These are phyloP conservation scores for Cercospora sesami DNA, from an alignment of 2,329 filamentous ascomycete species.

Conservation along the genomic window DNA sequence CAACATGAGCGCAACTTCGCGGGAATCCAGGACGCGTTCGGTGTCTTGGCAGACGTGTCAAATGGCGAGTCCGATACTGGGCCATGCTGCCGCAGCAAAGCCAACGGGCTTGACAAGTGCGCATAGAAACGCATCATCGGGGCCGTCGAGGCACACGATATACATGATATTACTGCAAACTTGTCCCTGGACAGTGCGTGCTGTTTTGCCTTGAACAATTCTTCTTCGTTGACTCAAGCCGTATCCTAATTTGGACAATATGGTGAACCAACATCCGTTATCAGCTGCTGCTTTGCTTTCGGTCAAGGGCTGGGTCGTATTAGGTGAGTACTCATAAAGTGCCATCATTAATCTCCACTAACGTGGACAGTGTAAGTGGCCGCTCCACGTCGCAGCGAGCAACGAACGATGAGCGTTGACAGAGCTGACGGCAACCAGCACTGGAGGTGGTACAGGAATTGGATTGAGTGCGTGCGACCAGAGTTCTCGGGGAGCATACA, in stretches of 20 bases:
- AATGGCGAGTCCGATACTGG: neutral
- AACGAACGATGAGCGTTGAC: neutral
- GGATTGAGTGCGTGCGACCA: neutral
- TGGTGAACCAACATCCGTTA: neutral
- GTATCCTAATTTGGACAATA: neutral
- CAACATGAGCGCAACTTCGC: neutral
- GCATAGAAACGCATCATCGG: neutral
- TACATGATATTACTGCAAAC: neutral
- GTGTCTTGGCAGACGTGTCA: neutral
- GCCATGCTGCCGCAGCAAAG: neutral
- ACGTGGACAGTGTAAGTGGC: neutral
- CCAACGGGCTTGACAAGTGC: neutral
- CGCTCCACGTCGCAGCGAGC: neutral
- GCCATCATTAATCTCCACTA: neutral
- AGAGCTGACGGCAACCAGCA: neutral
- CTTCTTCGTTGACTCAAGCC: neutral
- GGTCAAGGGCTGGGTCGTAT: neutral
- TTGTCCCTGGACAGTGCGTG: neutral
- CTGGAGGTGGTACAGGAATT: neutral
- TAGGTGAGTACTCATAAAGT: neutral
- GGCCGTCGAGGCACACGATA: neutral
- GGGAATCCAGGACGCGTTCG: neutral
- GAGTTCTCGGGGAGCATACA: no score
- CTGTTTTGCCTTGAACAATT: neutral
- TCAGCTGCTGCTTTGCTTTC: neutral